A percentile compares a stretch with the other conserved stretches of the same genome.
Evolutionary conservation across 495 filamentous ascomycete genomes (phyloP).

Genomic region (Usnea hakonensis): DNA sequence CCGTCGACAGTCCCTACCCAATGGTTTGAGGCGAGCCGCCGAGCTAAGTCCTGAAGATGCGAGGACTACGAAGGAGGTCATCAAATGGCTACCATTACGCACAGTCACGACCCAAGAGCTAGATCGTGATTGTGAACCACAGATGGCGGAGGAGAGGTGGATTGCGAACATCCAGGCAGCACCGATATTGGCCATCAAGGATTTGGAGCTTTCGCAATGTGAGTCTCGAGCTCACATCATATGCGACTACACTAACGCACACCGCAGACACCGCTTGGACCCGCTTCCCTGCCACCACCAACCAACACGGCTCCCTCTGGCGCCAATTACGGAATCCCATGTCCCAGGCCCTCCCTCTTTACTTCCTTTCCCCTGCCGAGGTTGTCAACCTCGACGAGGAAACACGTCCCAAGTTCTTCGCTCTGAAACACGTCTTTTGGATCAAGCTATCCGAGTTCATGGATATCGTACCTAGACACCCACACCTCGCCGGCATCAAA

Average conservation of each 20-base stretch:
- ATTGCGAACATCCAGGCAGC: slow-evolving; percentile 70
- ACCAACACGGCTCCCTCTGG: slow-evolving; percentile 46
- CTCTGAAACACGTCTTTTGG: slow-evolving; percentile 62
- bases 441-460: slow-evolving; percentile 73
- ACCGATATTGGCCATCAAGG: slow-evolving; percentile 66
- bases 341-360: slow-evolving; percentile 33
- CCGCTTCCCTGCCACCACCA: slow-evolving; percentile 39
- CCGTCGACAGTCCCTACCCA: slow-evolving; percentile 50
- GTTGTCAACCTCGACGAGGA: slow-evolving; percentile 26
- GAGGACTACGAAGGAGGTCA: slow-evolving; percentile 41
- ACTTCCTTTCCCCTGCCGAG: slow-evolving; percentile 11
- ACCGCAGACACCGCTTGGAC: slow-evolving; percentile 61
- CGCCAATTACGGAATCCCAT: slow-evolving; percentile 46
- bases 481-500: slow-evolving; percentile 54
- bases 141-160: slow-evolving; percentile 57
- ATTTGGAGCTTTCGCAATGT: slow-evolving; percentile 66
- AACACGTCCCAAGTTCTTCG: slow-evolving; percentile 45
- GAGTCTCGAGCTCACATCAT: slow-evolving; percentile 27
- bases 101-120: slow-evolving; percentile 44
- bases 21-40: slow-evolving; percentile 41
- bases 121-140: slow-evolving; percentile 34
- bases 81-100: slow-evolving; percentile 45
- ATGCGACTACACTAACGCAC: slow-evolving; percentile 10
- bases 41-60: slow-evolving; percentile 37
- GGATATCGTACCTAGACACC: slow-evolving; percentile 60